Evolutionary conservation across 441 rosid genomes (phyloP), one percentile per base, ranked within the genome.

Genomic region (Rhodomyrtus psidioides): DNA sequence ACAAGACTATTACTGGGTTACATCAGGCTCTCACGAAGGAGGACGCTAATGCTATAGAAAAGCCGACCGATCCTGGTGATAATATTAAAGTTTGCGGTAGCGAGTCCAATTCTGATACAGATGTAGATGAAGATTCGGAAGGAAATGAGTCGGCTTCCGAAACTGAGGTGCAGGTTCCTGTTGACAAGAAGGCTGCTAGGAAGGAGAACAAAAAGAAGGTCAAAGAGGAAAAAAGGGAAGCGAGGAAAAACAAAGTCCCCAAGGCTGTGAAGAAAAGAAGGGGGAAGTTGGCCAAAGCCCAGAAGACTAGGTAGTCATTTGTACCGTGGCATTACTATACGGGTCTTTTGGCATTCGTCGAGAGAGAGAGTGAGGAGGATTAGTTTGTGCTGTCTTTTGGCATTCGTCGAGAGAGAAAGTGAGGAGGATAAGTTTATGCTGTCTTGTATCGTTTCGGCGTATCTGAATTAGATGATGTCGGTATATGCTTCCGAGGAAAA

Each of bases 151-250:
- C 85, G 3, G 83, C 84, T 3, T 85, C 85, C 5, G 89, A 85
- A 81, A 84, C 39, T 12, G 90, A 84, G 87, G 89, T 81, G 26
- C 76, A 88, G 85, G 91, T 88, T 83, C 89, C 92, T n/a, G 88
- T 53, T 27, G 97, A 95, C 86, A 94, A 90, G 93, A 94, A 88
- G 88, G 94, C 98, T 12, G 98, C 98, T 2, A 93, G 99, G 90
- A 95, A 97, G 92, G 99, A 95, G 93, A 89, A 97, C 83, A 97
- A 96, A 85, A 97, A 93, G 98, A 96, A 95, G 90, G 99, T 97
- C 7, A 97, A 93, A 88, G 98, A 95, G 86, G 99, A 95, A 90
- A 96, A 92, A 90, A 91, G 98, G 88, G 98, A 96, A 75, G 90
- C 94, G 55, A 89, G 98, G 86, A 96, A 96, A 90, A 96, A 83